Conservation (phyloP, 148 eudicot species). For the Polygonum maritimum region DNA sequence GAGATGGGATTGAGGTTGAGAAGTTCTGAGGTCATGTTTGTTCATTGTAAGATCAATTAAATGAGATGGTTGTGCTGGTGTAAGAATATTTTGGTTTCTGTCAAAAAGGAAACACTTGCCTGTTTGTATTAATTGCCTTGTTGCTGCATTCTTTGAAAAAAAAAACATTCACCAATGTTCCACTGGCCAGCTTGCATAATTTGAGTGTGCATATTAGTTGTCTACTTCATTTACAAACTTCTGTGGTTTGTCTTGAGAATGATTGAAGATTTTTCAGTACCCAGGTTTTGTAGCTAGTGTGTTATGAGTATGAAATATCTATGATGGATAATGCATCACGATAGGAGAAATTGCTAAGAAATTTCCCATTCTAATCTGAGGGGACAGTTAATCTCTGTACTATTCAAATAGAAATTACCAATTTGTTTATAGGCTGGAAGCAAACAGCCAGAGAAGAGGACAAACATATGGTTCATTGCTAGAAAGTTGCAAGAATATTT, state of each 20-base stretch:
- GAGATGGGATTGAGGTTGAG: constrained; percentile 63
- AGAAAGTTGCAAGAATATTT: no score
- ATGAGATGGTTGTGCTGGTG: neutral
- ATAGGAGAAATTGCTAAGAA: no score
- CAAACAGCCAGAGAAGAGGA: no score
- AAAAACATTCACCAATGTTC: neutral
- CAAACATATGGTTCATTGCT: no score
- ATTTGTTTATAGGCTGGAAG: no score
- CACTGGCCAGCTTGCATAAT: neutral
- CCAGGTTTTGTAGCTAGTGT: no score
- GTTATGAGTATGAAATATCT: no score
- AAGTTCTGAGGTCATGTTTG: constrained; percentile 38
- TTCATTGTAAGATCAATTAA: neutral
- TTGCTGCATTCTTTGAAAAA: neutral
- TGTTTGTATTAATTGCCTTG: neutral
- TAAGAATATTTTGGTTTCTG: neutral
- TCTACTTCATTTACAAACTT: neutral
- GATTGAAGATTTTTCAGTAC: neutral
- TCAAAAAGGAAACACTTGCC: neutral
- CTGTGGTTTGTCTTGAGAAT: no score
- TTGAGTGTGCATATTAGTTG: neutral
- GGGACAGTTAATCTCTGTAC: no score
- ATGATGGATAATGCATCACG: neutral
- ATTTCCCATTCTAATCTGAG: no score
- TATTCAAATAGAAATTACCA: no score